Base-by-base conservation (phyloP, 371 early-diverging fungal genomes). In the Quaeritorhiza haematococci region DNA sequence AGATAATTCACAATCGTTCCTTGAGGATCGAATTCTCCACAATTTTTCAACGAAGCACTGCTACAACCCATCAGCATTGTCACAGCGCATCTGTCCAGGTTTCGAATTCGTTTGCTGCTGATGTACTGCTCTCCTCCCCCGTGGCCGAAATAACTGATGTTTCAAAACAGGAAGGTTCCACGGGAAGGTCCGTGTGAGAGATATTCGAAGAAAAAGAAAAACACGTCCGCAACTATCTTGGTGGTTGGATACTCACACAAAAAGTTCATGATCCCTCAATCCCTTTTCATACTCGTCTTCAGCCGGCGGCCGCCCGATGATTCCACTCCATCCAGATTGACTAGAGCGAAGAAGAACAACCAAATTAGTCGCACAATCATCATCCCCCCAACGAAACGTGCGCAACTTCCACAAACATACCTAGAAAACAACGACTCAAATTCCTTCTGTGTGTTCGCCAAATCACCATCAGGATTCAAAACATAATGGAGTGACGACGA, bases 121-220 rank as follows among this genome's bases (percentile, higher is more conserved):
- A 95, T 73, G 59, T 93, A 93, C 44, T 87, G 82, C 62, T 93
- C 93, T 0, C 94, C 98, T 6, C 91, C 91, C 35, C 97, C 94
- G 72, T 99, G 99, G 1, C 99, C 99, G 83, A 98, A 93, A 73
- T 99, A 96, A 30, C 88, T 89, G 58, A 13, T 15, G 26, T 45
- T 13, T 38, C 13, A n/a, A 13, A n/a, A 38, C n/a, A 13, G 10
- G 38, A 49, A 21, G 3, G 15, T 32, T 41, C 32, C 24, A 50
- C 28, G n/a, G n/a, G n/a, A n/a, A n/a, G 29, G 29, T 15, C 6
- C 24, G 32, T 23, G 23, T 55, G 42, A 38, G 8, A 27, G 42
- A 23, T 48, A 28, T 34, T 33, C 33, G 45, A 47, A 53, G 24
- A 38, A 32, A 1, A 21, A 45, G 23, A 4, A 5, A n/a, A n/a